A percentile compares a stretch with the other conserved stretches of the same genome.
Evolutionary conservation across 2,329 filamentous ascomycete genomes (phyloP).

Genomic region (Aspergillus fijiensis): DNA sequence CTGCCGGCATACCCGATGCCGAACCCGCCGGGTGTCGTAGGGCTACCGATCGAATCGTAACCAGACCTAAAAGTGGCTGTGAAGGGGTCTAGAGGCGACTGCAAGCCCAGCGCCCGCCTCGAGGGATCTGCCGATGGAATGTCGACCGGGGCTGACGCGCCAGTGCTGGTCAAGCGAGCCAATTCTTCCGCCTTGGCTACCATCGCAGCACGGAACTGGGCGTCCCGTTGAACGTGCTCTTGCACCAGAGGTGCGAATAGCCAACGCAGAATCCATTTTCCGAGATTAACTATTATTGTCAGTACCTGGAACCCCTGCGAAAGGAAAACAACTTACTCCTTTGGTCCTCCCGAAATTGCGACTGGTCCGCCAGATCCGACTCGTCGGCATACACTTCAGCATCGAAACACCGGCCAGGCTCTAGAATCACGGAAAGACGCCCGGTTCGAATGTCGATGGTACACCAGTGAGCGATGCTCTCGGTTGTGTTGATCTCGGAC

Average conservation of each 20-base stretch:
- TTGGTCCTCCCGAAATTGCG: slow-evolving; percentile 88
- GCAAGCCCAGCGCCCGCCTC: slow-evolving; percentile 27
- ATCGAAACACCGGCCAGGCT: slow-evolving; percentile 95
- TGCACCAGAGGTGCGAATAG: slow-evolving; percentile 86
- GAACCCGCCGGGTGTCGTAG: slow-evolving; percentile 74
- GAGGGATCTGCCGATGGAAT: slow-evolving; percentile 44
- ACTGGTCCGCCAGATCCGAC: slow-evolving; percentile 67
- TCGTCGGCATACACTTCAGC: slow-evolving; percentile 97
- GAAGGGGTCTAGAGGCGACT: slow-evolving; percentile 35
- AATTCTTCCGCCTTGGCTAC: slow-evolving; percentile 63
- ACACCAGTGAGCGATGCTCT: slow-evolving; percentile 94
- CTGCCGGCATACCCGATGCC: slow-evolving; percentile 72
- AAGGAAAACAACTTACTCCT: slow-evolving; percentile 63
- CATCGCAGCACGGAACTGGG: slow-evolving; percentile 67
- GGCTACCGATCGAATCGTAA: slow-evolving; percentile 60
- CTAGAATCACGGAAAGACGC: slow-evolving; percentile 82
- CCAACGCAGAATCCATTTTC: slow-evolving; percentile 93
- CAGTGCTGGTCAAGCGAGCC: slow-evolving; percentile 54
- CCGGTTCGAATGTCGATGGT: slow-evolving; percentile 92
- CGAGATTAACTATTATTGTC: slow-evolving; percentile 73
- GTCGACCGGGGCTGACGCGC: slow-evolving; percentile 62
- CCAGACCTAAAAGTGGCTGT: slow-evolving; percentile 59
- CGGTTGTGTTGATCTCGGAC: slow-evolving; percentile 78
- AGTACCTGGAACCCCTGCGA: background rate
- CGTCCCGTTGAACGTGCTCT: slow-evolving; percentile 83